Evolutionary conservation across 176 grass and related monocot species (phyloP).

Genomic region (Bromus sterilis): DNA sequence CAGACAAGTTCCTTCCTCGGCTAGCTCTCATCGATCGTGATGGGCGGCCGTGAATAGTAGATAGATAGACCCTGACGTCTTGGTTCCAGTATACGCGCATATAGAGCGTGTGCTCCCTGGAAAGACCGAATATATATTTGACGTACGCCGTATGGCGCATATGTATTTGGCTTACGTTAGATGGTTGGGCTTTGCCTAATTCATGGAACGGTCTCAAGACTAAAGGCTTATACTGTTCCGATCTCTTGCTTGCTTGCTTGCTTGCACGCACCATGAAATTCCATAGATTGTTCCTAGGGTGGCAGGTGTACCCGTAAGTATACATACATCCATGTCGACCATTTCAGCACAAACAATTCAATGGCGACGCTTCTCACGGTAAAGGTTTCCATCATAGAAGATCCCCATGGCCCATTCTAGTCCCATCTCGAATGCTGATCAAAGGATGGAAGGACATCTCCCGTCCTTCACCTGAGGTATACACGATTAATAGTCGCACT

Average conservation of each 20-base stretch:
- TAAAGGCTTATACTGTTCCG: neutral
- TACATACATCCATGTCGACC: neutral
- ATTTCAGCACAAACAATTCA: constrained; percentile 2
- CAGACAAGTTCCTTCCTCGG: neutral
- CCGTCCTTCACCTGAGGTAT: too few species aligned
- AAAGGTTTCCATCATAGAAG: neutral
- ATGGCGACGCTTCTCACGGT: neutral
- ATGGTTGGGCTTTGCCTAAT: neutral
- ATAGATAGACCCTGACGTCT: neutral
- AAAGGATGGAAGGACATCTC: too few species aligned
- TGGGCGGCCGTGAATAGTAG: neutral
- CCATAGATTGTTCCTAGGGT: neutral
- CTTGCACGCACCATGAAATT: too few species aligned
- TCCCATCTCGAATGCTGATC: neutral
- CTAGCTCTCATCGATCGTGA: neutral
- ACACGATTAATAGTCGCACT: too few species aligned
- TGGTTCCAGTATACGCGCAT: too few species aligned
- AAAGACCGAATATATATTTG: neutral
- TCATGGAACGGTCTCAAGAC: neutral
- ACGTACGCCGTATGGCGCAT: neutral
- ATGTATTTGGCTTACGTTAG: neutral
- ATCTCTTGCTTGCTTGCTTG: too few species aligned
- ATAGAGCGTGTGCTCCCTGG: neutral
- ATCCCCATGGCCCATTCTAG: neutral
- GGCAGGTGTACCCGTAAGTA: constrained; percentile 19